Evolutionary conservation across 208 protist species (phyloP), one percentile per base, ranked within the genome.

Genomic region (Wallacemonas collosoma): DNA sequence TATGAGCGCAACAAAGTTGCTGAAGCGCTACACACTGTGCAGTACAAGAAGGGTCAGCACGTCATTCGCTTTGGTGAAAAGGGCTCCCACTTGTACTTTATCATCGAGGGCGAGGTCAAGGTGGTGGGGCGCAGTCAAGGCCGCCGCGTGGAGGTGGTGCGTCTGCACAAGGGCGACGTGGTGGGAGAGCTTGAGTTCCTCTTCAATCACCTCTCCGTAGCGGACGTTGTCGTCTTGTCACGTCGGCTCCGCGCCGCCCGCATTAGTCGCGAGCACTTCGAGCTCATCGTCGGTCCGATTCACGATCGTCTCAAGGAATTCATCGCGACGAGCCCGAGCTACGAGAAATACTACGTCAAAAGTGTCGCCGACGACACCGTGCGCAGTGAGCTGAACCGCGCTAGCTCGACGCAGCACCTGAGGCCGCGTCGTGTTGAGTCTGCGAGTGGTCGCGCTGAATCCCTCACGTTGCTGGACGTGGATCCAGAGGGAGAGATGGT

Each of bases 111-210:
- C 43, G 79, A 87, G 65, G 91, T 94, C 12, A 77, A 83, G 62
- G 91, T 95, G 51, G 56, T 97, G 9, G 93, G 86, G 17, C 80
- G 90, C n/a, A 75, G 86, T 54, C 53, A 72, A 35, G 89, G 90
- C 14, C 81, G 86, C 48, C 75, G 76, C 14, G 75, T 90, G 12
- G 85, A 96, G 56, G 83, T 96, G 53, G 71, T 90, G 45, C 81
- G 82, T 9, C 85, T 94, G 43, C 68, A 70, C 67, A 71, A 76
- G 50, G 89, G 89, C 43, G 80, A 95, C 75, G 83, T 94, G 9
- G 77, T 96, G n/a, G 93, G 93, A 40, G 91, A 97, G 75, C 69
- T 97, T 8, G 91, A 97, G 80, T 97, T 97, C 65, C 78, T 97
- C 68, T 95, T 95, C 70, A 76, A 85, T 62, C 88, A 96, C 61